Conservation (phyloP, 1,284 basidiomycete species). For the Vanrija humicola region DNA sequence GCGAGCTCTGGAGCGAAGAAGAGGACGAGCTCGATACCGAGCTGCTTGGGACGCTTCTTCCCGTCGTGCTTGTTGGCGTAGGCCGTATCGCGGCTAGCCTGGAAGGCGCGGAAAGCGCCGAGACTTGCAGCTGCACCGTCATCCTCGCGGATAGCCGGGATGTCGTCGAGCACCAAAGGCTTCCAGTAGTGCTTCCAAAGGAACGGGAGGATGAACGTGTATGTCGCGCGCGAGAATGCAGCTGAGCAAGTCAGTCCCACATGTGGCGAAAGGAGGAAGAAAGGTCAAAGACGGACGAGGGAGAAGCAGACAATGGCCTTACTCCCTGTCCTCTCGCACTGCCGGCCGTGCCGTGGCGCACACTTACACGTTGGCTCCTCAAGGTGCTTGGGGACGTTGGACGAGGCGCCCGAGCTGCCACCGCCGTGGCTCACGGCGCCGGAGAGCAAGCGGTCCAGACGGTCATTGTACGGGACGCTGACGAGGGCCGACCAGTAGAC, state of each 20-base stretch:
- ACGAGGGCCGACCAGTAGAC: slow-evolving; percentile 43
- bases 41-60: slow-evolving; percentile 31
- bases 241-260: slow-evolving; percentile 15
- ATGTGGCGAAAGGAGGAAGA: background rate
- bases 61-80: slow-evolving; percentile 24
- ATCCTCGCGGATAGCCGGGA: slow-evolving; percentile 54
- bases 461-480: slow-evolving; percentile 43
- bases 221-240: slow-evolving; percentile 46
- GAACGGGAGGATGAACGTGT: slow-evolving; percentile 48
- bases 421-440: slow-evolving; percentile 37
- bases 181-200: slow-evolving; percentile 50
- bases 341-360: no score
- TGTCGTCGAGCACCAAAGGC: slow-evolving; percentile 49
- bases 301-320: no score
- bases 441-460: slow-evolving; percentile 35
- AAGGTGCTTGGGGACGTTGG: slow-evolving; percentile 22
- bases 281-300: no score
- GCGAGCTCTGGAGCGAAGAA: slow-evolving; percentile 29
- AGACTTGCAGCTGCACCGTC: slow-evolving; percentile 51
- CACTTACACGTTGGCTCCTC: slow-evolving; percentile 42
- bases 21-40: slow-evolving; percentile 40
- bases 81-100: slow-evolving; percentile 21
- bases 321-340: no score
- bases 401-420: slow-evolving; percentile 20
- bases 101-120: slow-evolving; percentile 47